Evolutionary conservation across 352 stramenopile species (phyloP), one percentile per base, ranked within the genome.

Genomic region (Pythium folliculosum): DNA sequence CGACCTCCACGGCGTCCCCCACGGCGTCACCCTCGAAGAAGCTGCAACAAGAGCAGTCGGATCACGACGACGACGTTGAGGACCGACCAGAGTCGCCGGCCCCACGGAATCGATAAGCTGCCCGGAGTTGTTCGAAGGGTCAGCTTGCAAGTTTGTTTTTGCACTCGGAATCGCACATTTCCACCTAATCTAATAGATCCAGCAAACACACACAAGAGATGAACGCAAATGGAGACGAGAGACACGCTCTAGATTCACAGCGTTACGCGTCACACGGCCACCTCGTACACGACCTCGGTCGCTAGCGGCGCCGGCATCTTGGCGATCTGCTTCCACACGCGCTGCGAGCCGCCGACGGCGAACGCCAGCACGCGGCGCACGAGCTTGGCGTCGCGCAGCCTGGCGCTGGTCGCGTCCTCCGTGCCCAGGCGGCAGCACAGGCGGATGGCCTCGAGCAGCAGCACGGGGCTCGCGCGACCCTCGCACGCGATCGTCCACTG

Each of bases 261-360:
- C 27, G 5, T 2, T 32, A 5, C 5, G 27, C 27, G 27, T 32
- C 27, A 32, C 27, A 32, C 27, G 12, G 14, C 5, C 27, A 5
- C 21, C 14, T 71, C 67, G 22, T 89, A 91, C 51, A 90, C 68
- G 10, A 70, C 70, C 52, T 89, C 78, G 17, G 63, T 53, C 49
- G 86, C 74, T 27, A 92, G 64, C 45, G 77, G 79, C 30, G 51
- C 65, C 48, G 65, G 32, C 30, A 86, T 54, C 30, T 77, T 78
- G 21, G 64, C 70, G 44, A 90, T 86, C 67, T 92, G 84, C 63
- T 84, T 83, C 84, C 84, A 92, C 45, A 91, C 67, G 10, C 82
- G 77, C 71, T 57, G 72, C 19, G 82, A 92, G 32, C 84, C 84
- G 32, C 82, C 84, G 45, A 92, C 57, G 1, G 75, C 73, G 53